Percentiles rank a stretch among this genome's conserved stretches.
Evolutionary conservation across 176 grass and related monocot species (phyloP).

Genomic region (Raddia distichophylla): DNA sequence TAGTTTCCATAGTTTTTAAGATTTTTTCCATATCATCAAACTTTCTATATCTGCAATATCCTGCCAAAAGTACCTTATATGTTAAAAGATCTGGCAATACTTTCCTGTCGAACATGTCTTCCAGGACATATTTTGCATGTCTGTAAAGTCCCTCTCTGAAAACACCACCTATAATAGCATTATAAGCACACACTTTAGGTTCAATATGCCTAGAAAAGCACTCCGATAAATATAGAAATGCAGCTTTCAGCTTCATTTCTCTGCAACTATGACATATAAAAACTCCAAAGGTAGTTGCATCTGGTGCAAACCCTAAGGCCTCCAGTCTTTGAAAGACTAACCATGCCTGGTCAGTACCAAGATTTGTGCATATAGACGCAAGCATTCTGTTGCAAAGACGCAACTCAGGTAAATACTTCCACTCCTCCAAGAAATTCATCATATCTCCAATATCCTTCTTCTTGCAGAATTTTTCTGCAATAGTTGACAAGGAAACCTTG

Average conservation of each 20-base stretch:
- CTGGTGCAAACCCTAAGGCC: conserved; percentile 67
- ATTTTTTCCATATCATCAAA: conserved; percentile 78
- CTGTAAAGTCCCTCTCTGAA: conserved; percentile 77
- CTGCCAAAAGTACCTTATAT: conserved; percentile 78
- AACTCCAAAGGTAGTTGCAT: conserved; percentile 80
- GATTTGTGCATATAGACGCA: conserved; percentile 62
- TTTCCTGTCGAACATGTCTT: conserved; percentile 84
- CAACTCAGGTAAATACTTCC: conserved; percentile 65
- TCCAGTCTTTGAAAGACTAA: conserved; percentile 68
- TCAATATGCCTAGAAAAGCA: conserved; percentile 67
- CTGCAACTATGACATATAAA: conserved; percentile 82
- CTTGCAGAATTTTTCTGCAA: conserved; percentile 70
- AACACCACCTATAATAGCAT: conserved; percentile 80
- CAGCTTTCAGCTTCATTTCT: conserved; percentile 65
- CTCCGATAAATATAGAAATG: conserved; percentile 89
- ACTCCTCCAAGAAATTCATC: conserved; percentile 82
- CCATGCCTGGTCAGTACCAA: conserved; percentile 78
- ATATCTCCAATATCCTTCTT: conserved; percentile 85
- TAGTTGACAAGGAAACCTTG: conserved; percentile 48
- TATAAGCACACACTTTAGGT: conserved; percentile 69
- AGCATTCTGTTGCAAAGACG: conserved; percentile 77
- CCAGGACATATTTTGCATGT: conserved; percentile 81
- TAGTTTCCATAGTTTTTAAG: conserved; percentile 56
- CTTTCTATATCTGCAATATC: conserved; percentile 86
- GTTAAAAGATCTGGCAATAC: conserved; percentile 61